Base-by-base conservation (phyloP, 129 eudicot genomes). In the Flaveria ramosissima region DNA sequence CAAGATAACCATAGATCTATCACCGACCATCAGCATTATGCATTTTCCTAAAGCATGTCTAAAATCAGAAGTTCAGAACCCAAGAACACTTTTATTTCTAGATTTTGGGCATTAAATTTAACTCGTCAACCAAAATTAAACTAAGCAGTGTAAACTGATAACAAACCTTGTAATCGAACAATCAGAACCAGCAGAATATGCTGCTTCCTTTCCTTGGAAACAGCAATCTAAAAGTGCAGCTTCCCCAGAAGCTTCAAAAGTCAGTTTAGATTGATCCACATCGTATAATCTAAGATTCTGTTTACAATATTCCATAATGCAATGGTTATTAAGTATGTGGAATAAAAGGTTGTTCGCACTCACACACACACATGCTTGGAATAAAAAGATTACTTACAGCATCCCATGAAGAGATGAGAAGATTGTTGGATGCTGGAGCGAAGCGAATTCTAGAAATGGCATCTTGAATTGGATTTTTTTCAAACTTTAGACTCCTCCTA, bases 341-440 rank as follows among this genome's bases (percentile, higher is more conserved):
- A 56, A 76, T 23, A 10, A 64, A 50, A 7, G 39, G 57, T 53
- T 71, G 59, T 60, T 59, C 27, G 1, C 42, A 2, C 39, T 13
- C 48, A 64, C 56, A 24, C 57, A 79, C 57, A 79, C 69, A 51
- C 50, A 62, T 39, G 72, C 21, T 4, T 9, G 23, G 9, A 16
- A 41, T 5, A 26, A 3, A 66, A 65, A 0, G 48, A 7, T 63
- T 55, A 55, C 91, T 89, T 71, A 91, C 98, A 45, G 97, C 79
- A 60, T 94, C 98, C 98, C 98, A 94, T 9, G 97, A 91, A 42
- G 98, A 91, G 77, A 94, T 85, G 41, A 94, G 92, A 56, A 94
- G 96, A 76, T 94, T 89, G 84, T 89, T 89, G 62, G 92, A 85
- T 27, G 26, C 27, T 7, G 93, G 93, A 24, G 98, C 93, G 50